Conservation (phyloP, 73 alveolate species). For the Paramecium tetraurelia region DNA sequence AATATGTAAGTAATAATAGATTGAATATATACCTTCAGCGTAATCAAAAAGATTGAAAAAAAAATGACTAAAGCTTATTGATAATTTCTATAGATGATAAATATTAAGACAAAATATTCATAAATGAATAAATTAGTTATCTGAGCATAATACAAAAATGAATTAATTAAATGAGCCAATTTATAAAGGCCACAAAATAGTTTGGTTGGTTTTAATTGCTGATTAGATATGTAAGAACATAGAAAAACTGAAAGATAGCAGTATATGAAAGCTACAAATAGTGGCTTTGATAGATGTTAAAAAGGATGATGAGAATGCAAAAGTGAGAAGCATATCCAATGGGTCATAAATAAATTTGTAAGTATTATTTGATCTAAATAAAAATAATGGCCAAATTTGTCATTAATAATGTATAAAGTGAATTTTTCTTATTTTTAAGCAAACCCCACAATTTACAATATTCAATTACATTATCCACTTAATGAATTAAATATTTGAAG, state of each 20-base stretch:
- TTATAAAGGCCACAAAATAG: not conserved
- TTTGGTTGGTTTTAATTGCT: not conserved
- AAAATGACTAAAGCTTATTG: not conserved
- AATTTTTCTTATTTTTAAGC: not conserved
- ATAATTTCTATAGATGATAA: not conserved
- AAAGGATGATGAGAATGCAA: not conserved
- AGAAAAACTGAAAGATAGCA: not conserved
- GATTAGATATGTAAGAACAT: not conserved
- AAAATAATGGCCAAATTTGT: not conserved
- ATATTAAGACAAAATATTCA: not conserved
- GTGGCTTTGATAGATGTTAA: not conserved
- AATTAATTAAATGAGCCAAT: not conserved
- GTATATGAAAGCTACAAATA: not conserved
- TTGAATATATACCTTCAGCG: not conserved
- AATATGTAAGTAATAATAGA: not conserved
- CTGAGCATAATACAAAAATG: not conserved
- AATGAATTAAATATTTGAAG: not conserved
- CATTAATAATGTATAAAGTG: not conserved
- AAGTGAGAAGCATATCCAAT: not conserved
- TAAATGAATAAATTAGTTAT: not conserved
- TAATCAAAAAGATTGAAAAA: not conserved
- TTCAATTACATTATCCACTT: too few species aligned
- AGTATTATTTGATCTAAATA: not conserved
- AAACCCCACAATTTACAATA: too few species aligned
- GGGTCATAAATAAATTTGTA: not conserved